Evolutionary conservation across 495 filamentous ascomycete species (phyloP).

Genomic region (Lasiosphaeriaceae sp.): DNA sequence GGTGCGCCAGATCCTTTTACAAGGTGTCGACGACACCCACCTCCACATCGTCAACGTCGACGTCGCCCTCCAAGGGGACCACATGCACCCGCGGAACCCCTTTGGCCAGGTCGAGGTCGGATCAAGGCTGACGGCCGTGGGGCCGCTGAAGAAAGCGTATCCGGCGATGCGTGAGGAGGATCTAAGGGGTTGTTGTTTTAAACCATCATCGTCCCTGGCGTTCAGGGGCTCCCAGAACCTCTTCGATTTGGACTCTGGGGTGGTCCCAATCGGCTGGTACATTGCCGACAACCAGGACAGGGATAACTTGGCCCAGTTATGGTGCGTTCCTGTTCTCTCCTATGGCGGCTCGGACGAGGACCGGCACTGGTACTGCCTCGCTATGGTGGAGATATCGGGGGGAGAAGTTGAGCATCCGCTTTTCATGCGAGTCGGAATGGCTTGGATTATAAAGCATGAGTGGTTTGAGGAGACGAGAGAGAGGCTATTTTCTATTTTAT

Average conservation of each 20-base stretch:
- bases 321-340: not conserved
- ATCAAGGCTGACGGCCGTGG: not conserved
- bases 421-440: not conserved
- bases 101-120: not conserved
- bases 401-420: not conserved
- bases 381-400: not conserved
- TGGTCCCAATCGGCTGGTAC: not conserved
- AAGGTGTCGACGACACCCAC: not conserved
- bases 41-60: not conserved
- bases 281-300: not conserved
- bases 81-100: not conserved
- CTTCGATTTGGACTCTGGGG: not conserved
- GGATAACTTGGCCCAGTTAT: not conserved
- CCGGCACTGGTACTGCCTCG: not conserved
- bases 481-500: not conserved
- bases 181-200: not conserved
- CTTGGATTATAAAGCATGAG: not conserved
- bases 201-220: not conserved
- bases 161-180: not conserved
- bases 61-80: too few relatives aligned
- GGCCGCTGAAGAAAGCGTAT: not conserved
- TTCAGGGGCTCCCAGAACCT: not conserved
- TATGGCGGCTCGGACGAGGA: not conserved
- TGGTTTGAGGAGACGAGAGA: not conserved
- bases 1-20: not conserved